A percentile compares a stretch with the other conserved stretches of the same genome.
Conservation (phyloP, 1,139 yeast genomes). For the Yamadazyma diospyri region DNA sequence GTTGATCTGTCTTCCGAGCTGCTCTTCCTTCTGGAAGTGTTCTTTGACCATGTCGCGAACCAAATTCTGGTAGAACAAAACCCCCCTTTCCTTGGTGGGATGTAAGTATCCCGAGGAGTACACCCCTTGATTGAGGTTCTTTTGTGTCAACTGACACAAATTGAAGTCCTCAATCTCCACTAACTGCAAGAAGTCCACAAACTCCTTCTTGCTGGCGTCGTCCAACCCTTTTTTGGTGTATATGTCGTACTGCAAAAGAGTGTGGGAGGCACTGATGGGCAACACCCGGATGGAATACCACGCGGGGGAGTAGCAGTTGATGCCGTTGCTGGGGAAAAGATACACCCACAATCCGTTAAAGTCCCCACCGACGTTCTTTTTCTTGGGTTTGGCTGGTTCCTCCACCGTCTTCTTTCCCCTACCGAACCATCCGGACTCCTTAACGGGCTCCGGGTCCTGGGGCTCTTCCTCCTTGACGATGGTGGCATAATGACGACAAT, state of each 20-base stretch:
- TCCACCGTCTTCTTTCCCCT: conserved; percentile 24
- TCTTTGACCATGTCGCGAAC: conserved; percentile 58
- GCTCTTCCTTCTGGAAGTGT: conserved; percentile 45
- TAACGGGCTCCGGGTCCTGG: conserved; percentile 2
- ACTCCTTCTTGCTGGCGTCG: conserved; percentile 50
- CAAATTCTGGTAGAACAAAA: conserved; percentile 51
- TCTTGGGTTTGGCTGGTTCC: conserved; percentile 12
- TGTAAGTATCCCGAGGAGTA: conserved; percentile 57
- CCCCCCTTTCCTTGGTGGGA: conserved; percentile 58
- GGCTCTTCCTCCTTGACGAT: conserved; percentile 19
- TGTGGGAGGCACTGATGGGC: conserved; percentile 50
- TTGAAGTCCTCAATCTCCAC: conserved; percentile 61
- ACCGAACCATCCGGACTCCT: conserved; percentile 47
- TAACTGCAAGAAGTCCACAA: conserved; percentile 58
- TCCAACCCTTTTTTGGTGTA: conserved; percentile 57
- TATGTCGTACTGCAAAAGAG: conserved; percentile 57
- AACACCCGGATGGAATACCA: conserved; percentile 62
- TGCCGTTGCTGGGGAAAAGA: conserved; percentile 54
- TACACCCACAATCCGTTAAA: conserved; percentile 63
- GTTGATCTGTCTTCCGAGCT: conserved; percentile 42
- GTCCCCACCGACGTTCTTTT: conserved; percentile 49
- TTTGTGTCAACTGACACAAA: conserved; percentile 55
- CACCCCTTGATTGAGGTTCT: conserved; percentile 57
- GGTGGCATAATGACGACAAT: conserved; percentile 53
- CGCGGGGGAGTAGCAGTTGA: conserved; percentile 64